Base-by-base conservation (phyloP, 108 stramenopile species). In the Nitzschia putrida region DNA sequence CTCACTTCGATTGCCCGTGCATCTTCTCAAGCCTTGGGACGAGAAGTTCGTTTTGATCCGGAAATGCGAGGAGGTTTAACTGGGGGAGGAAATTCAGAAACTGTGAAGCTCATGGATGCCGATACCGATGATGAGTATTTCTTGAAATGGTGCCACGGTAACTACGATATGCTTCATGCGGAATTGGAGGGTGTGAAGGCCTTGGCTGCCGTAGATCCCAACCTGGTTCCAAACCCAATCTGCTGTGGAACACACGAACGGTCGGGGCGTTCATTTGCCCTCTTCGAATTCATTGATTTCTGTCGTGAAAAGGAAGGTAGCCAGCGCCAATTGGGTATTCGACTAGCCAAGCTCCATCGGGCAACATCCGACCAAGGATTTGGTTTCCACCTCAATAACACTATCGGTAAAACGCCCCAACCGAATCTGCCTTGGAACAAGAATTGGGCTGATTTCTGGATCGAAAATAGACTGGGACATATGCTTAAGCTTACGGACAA, bases 381-480 rank as follows among this genome's bases (percentile, higher is more conserved):
- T 77, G 90, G 90, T 22, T 92, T 87, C 66, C 84, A 86, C 56
- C 71, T 89, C 13, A 84, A 92, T 69, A 92, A 92, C 69, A 92
- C 90, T 20, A 87, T 87, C 44, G 90, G 90, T 18, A 85, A 85
- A 10, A 91, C 90, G 40, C 81, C 72, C 25, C 90, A 92, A 58
- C 86, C 86, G 4, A 94, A 94, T 51, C 49, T 77, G 39, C 80
- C 83, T 8, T 91, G 90, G 88, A 77, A 71, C 61, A 74, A 83
- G 16, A 74, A 82, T 53, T 94, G 92, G 92, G 78, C 75, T 14
- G 87, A 91, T 43, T 94, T 94, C 77, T 94, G 86, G 86, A 81
- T 83, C 40, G 79, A 85, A 53, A 74, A 81, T 67, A 73, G 92
- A 24, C 77, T 91, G 44, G 76, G 75, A 6, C 88, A 88, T 72